These are phyloP conservation scores for Pestalotiopsis sp. DNA, from an alignment of 2,329 filamentous ascomycete genomes.

Conservation along the genomic window DNA sequence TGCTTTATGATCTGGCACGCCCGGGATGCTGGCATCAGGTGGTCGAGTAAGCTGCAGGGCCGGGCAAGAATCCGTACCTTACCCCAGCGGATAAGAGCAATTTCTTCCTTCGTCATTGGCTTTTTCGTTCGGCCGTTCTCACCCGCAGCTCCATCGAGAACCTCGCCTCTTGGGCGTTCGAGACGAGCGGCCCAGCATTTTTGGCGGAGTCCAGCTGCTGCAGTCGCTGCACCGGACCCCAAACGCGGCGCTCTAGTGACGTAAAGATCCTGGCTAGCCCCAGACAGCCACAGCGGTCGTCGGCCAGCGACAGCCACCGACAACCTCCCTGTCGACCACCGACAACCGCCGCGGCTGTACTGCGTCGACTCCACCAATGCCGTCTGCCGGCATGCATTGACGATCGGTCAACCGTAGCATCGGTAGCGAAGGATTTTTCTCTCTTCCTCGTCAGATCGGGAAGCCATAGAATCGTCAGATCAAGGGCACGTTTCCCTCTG, in stretches of 20 bases:
- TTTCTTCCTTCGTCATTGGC: slow-evolving; percentile 1
- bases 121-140: not conserved
- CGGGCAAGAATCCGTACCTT: not conserved
- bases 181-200: slow-evolving; percentile 9
- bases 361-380: not conserved
- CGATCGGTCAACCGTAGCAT: not conserved
- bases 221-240: not conserved
- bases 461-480: no score
- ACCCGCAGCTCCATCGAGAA: slow-evolving; percentile 3
- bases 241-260: not conserved
- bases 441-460: not conserved
- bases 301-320: slow-evolving; percentile 1
- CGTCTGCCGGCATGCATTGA: not conserved
- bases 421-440: not conserved
- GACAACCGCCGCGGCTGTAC: slow-evolving; percentile 5
- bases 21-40: not conserved
- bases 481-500: not conserved
- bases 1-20: not conserved
- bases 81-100: slow-evolving; percentile 9
- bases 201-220: not conserved
- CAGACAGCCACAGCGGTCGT: not conserved
- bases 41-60: not conserved
- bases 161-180: slow-evolving; percentile 8
- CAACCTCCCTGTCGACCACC: not conserved
- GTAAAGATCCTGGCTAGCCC: not conserved